Evolutionary conservation across 352 stramenopile species (phyloP), one percentile per base, ranked within the genome.

Genomic region (Globisporangium cederbergense): DNA sequence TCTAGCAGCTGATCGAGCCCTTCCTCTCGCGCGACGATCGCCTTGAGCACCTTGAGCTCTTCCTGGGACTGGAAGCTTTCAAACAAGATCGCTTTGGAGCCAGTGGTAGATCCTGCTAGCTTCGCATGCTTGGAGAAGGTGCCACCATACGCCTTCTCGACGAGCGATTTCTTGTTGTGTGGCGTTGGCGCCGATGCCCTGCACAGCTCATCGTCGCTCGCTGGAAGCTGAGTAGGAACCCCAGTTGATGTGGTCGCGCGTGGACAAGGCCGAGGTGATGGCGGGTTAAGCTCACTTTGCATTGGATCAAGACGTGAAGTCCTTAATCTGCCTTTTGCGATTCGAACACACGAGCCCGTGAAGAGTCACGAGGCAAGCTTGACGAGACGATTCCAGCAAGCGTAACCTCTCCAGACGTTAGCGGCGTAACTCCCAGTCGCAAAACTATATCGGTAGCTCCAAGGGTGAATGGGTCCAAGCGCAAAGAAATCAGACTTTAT

Each of bases 21-120:
- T 14, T 76, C 64, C 65, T 93, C 84, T 42, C 84, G 68, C 9
- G 74, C 74, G 16, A 93, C 74, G 60, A 93, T 90, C 14, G 81
- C 70, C 59, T 68, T 72, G 38, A 93, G 56, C n/a, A 90, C 79
- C 2, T 64, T 58, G n/a, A 93, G 62, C 55, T 91, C 84, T 60
- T 91, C 82, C 14, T 78, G 64, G 20, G 80, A 79, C 40, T 91
- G 68, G 40, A 80, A 60, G 2, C 75, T 70, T 63, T 91, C 79
- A 25, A 80, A 76, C n/a, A 74, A 83, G 25, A 90, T 74, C 36
- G 77, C 76, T 25, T 78, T 81, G 14, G 59, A 64, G 45, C 32
- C 47, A 3, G 25, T 38, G 14, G 9, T 30, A 10, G 28, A 22
- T 3, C 16, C 10, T n/a, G 34, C 2, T 13, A 7, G 25, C n/a